phyloP scores from a whole-genome alignment of 2,329 filamentous ascomycete species.

The Emergomyces orientalis region DNA sequence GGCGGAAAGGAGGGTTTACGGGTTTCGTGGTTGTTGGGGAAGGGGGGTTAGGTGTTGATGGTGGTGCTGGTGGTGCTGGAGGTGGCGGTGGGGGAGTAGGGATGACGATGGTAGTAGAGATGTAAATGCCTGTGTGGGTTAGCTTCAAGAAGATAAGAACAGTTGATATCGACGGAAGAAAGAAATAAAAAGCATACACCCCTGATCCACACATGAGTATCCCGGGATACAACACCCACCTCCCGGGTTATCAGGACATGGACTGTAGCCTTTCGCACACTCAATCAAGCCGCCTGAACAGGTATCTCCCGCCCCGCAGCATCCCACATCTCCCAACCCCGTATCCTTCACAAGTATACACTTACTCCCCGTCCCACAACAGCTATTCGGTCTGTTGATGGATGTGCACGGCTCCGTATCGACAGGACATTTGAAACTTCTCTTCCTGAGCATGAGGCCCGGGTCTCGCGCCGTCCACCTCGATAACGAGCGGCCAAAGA shows the following conservation, averaged over 20 bases:
- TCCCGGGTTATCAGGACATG: constrained; percentile 46
- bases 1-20: constrained; percentile 22
- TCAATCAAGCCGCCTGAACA: constrained; percentile 44
- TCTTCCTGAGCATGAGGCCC: constrained; percentile 25
- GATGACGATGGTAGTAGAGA: constrained; percentile 31
- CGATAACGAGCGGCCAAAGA: constrained; percentile 8
- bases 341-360: constrained; percentile 47
- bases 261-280: constrained; percentile 46
- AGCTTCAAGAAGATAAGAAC: background rate
- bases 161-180: constrained; percentile 2
- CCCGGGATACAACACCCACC: constrained; percentile 56
- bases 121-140: constrained; percentile 23
- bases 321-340: constrained; percentile 49
- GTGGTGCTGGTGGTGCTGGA: constrained; percentile 30
- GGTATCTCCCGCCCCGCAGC: constrained; percentile 46
- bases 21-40: constrained; percentile 28
- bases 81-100: constrained; percentile 27
- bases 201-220: constrained; percentile 47
- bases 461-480: constrained; percentile 9
- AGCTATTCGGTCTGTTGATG: constrained; percentile 50
- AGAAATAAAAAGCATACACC: constrained; percentile 35
- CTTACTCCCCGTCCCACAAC: constrained; percentile 45
- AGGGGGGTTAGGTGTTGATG: constrained; percentile 22
- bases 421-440: constrained; percentile 50
- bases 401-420: constrained; percentile 46